Evolutionary conservation across 352 stramenopile species (phyloP).

Genomic region (Globisporangium nodosum): DNA sequence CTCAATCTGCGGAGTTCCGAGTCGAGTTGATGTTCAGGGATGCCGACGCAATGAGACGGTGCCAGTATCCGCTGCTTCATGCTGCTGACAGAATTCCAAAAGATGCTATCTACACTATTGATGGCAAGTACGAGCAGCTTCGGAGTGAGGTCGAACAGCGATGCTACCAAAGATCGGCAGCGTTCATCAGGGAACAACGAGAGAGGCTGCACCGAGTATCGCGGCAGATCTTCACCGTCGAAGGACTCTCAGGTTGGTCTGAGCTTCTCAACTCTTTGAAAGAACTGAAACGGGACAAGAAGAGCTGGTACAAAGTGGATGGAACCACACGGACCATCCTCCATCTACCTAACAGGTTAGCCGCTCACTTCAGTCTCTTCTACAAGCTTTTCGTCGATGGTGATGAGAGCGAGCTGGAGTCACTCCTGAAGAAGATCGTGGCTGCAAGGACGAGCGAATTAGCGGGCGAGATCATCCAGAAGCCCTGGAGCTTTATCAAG

Average conservation of each 20-base stretch:
- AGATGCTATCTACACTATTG: slow-evolving; percentile 6
- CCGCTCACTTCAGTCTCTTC: slow-evolving; percentile 4
- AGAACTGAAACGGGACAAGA: slow-evolving; percentile 4
- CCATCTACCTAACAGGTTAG: neutral
- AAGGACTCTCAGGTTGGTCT: neutral
- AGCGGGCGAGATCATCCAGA: neutral
- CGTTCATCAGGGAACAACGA: slow-evolving; percentile 20
- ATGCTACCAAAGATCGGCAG: neutral
- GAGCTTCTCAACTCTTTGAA: neutral
- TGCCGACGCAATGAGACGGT: neutral
- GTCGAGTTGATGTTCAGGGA: neutral
- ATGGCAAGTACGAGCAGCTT: slow-evolving; percentile 15
- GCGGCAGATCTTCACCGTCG: slow-evolving; percentile 27
- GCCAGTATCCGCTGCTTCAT: neutral
- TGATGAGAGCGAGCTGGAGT: slow-evolving; percentile 4
- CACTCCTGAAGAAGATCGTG: slow-evolving; percentile 6
- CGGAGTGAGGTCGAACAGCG: slow-evolving; percentile 14
- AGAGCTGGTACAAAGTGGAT: too few species aligned
- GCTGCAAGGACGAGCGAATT: neutral
- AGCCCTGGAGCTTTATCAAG: neutral
- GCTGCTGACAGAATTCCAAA: neutral
- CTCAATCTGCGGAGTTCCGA: neutral
- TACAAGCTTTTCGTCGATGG: slow-evolving; percentile 3
- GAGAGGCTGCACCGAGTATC: slow-evolving; percentile 11
- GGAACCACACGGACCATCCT: too few species aligned